A percentile compares a stretch with the other conserved stretches of the same genome.
These are phyloP conservation scores for Bipolaris cookei DNA, from an alignment of 2,329 filamentous ascomycete genomes.

Conservation along the genomic window DNA sequence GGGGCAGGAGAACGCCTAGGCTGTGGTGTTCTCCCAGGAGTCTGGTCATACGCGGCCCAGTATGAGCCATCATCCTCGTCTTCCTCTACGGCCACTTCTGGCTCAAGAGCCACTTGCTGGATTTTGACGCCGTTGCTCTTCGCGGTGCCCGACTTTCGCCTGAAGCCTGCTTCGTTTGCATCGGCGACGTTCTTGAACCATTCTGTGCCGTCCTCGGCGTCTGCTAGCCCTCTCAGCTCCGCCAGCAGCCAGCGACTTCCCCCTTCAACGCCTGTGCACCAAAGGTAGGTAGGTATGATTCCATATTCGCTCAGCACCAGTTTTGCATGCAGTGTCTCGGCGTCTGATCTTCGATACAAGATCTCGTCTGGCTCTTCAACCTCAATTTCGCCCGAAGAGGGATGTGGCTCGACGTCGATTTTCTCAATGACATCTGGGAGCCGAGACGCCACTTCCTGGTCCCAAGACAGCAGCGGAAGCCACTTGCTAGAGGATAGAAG, in stretches of 20 bases:
- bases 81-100: slow-evolving; percentile 25
- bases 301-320: slow-evolving; percentile 67
- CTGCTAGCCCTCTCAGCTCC: slow-evolving; percentile 67
- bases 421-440: slow-evolving; percentile 67
- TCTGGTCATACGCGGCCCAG: slow-evolving; percentile 80
- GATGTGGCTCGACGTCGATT: slow-evolving; percentile 76
- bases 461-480: slow-evolving; percentile 76
- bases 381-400: slow-evolving; percentile 79
- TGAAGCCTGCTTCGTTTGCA: slow-evolving; percentile 62
- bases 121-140: slow-evolving; percentile 26
- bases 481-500: slow-evolving; percentile 71
- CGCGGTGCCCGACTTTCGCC: slow-evolving; percentile 30
- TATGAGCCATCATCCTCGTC: slow-evolving; percentile 77
- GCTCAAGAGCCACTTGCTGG: slow-evolving; percentile 17
- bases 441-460: slow-evolving; percentile 61
- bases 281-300: slow-evolving; percentile 70
- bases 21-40: slow-evolving; percentile 54
- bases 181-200: slow-evolving; percentile 65
- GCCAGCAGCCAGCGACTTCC: slow-evolving; percentile 74
- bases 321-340: slow-evolving; percentile 75
- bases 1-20: slow-evolving; percentile 69
- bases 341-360: slow-evolving; percentile 72
- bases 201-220: slow-evolving; percentile 62
- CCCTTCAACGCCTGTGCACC: slow-evolving; percentile 70
- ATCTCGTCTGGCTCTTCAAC: slow-evolving; percentile 69